These are phyloP conservation scores for Rhizopogon rudus DNA, from an alignment of 768 basidiomycete genomes.

Conservation along the genomic window DNA sequence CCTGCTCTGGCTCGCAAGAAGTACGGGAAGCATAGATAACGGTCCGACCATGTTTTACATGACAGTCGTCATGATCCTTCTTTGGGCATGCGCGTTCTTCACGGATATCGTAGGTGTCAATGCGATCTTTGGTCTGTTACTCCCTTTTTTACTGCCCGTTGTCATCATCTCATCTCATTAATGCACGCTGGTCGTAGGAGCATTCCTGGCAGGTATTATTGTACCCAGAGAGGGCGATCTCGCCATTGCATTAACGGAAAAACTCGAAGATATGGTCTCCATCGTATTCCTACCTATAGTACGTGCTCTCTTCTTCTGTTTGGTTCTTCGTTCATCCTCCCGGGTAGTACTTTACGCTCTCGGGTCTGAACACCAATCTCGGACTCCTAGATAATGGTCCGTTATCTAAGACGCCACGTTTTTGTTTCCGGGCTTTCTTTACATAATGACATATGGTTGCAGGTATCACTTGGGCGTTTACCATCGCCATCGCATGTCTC, in stretches of 20 bases:
- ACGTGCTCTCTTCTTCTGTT: conserved; percentile 2
- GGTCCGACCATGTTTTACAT: conserved; percentile 89
- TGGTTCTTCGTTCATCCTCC: neutral
- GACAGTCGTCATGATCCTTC: conserved; percentile 72
- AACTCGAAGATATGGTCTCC: conserved; percentile 92
- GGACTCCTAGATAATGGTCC: conserved; percentile 74
- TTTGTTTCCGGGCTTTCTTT: neutral
- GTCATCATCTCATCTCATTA: neutral
- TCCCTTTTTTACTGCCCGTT: neutral
- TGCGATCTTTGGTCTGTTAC: conserved; percentile 72
- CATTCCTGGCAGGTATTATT: conserved; percentile 75
- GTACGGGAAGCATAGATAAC: conserved; percentile 75
- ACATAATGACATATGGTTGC: neutral
- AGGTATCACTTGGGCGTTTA: conserved; percentile 88
- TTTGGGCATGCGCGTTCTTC: conserved; percentile 88
- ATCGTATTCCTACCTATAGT: conserved; percentile 88
- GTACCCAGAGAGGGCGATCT: conserved; percentile 89
- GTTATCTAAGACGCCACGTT: conserved; percentile 1
- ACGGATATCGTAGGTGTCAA: conserved; percentile 92
- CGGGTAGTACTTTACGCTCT: conserved; percentile 82
- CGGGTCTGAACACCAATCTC: conserved; percentile 86
- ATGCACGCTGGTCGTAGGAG: conserved; percentile 36
- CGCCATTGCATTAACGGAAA: conserved; percentile 81
- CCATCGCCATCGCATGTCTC: conserved; percentile 68
- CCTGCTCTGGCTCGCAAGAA: conserved; percentile 68